Evolutionary conservation across 2,329 filamentous ascomycete species (phyloP), one percentile per base, ranked within the genome.

Genomic region (Ophiostoma ips): DNA sequence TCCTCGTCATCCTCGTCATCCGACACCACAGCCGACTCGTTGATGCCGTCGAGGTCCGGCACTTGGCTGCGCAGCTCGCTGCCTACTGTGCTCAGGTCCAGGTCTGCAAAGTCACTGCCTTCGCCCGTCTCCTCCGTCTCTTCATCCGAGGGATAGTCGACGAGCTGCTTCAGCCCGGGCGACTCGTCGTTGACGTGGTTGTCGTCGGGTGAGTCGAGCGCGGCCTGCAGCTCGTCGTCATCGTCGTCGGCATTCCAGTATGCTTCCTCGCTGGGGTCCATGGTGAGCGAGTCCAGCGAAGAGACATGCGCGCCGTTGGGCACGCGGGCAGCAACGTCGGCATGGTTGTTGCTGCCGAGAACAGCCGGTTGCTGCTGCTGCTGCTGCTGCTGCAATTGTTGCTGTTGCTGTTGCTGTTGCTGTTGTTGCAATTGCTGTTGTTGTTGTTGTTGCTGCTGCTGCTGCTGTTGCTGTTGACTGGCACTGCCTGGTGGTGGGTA

Each of bases 81-180:
- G 24, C 24, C 50, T 28, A 35, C 36, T 34, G 44, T 38, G 34
- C 48, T 43, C 30, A 19, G 15, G 12, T 45, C 43, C 10, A 13
- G 30, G 10, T 45, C 43, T 7, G 35, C 35, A 15, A 9, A 8
- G 12, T 28, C 36, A 3, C n/a, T 21, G 10, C 34, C 49, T 13
- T 44, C 43, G 33, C 34, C 35, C 5, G 40, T 40, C 7, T 49
- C 54, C 7, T 50, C 55, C 5, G n/a, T 35, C 6, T 55, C 87
- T 52, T 95, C 90, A 57, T 95, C 89, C 35, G 94, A 94, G 0
- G 83, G 79, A 62, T 98, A 98, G 63, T 95, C 87, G 33, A 98
- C 92, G 19, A 96, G 69, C 1, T 84, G 84, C 60, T 83, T 87
- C 47, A 76, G 66, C 9, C 76, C 65, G 1, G 81, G 71, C 18